phyloP scores from a whole-genome alignment of 495 filamentous ascomycete species.

The Tuber borchii region DNA sequence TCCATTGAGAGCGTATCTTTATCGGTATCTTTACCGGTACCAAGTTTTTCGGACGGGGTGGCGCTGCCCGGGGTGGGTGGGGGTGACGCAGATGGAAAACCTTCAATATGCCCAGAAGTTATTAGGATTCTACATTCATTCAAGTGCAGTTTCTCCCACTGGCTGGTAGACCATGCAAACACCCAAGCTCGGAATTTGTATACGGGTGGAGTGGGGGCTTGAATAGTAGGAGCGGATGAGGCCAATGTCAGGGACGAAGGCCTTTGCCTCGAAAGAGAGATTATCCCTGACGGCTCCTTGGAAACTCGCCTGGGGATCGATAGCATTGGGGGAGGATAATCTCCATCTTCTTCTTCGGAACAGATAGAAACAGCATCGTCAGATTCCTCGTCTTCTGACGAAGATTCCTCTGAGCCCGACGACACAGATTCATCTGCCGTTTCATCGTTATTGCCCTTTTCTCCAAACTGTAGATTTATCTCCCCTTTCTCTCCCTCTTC shows the following conservation, averaged over 20 bases:
- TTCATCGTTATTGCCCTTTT: conserved; percentile 2
- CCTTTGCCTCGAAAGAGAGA: conserved; percentile 32
- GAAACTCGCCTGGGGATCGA: conserved; percentile 41
- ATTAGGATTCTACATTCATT: conserved; percentile 73
- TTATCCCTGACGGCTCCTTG: conserved; percentile 30
- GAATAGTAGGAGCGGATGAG: conserved; percentile 13
- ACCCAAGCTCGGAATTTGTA: conserved; percentile 67
- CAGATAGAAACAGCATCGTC: conserved; percentile 46
- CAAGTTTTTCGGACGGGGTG: neutral
- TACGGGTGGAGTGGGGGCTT: conserved; percentile 35
- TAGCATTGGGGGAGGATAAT: conserved; percentile 44
- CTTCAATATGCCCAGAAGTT: conserved; percentile 79
- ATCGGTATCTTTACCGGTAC: conserved; percentile 10
- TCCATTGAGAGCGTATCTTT: conserved; percentile 9
- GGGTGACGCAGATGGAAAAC: conserved; percentile 25
- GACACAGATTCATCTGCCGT: conserved; percentile 44
- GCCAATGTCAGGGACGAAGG: conserved; percentile 31
- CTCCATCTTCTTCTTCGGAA: conserved; percentile 44
- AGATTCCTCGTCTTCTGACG: conserved; percentile 54
- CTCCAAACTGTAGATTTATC: conserved; percentile 38
- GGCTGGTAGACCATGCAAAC: conserved; percentile 74
- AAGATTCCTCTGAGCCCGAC: conserved; percentile 49
- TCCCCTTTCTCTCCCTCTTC: conserved; percentile 51
- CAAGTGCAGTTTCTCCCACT: conserved; percentile 71
- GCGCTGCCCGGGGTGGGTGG: conserved; percentile 18